phyloP scores from a whole-genome alignment of 2,329 filamentous ascomycete species.

The Fusarium paranaense region DNA sequence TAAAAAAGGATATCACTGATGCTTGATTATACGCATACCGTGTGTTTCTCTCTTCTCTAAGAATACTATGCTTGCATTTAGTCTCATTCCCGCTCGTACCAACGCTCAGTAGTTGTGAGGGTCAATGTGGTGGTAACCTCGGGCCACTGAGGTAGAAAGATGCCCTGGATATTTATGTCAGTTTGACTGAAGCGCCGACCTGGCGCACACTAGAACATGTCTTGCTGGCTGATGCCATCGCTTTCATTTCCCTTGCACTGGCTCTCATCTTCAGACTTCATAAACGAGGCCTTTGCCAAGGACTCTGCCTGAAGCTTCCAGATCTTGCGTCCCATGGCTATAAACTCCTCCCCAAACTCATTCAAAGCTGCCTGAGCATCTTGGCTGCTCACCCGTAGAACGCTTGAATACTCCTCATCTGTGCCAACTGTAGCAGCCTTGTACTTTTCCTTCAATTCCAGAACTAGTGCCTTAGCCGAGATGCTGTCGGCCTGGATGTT shows the following conservation, averaged over 20 bases:
- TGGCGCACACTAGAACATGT: neutral
- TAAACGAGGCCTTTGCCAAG: slow-evolving; percentile 13
- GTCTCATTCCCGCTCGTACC: neutral
- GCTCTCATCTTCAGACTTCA: neutral
- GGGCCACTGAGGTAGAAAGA: neutral
- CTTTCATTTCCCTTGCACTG: neutral
- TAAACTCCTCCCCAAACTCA: slow-evolving; percentile 22
- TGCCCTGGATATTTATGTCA: neutral
- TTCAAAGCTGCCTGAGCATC: neutral
- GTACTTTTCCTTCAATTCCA: slow-evolving; percentile 56
- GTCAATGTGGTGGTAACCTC: neutral
- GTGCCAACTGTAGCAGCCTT: slow-evolving; percentile 51
- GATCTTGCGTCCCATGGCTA: slow-evolving; percentile 13
- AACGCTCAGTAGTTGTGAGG: neutral
- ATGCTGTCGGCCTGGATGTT: slow-evolving; percentile 49
- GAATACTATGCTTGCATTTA: neutral
- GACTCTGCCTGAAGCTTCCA: slow-evolving; percentile 32
- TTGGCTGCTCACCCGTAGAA: neutral
- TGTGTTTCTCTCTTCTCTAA: neutral
- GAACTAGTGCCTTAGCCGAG: slow-evolving; percentile 51
- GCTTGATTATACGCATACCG: neutral
- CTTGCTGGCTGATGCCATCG: too few species aligned
- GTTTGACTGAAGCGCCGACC: neutral
- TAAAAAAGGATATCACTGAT: neutral
- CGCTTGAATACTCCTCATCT: neutral